These are phyloP conservation scores for Hypocrella siamensis DNA, from an alignment of 2,329 filamentous ascomycete genomes.

Conservation along the genomic window DNA sequence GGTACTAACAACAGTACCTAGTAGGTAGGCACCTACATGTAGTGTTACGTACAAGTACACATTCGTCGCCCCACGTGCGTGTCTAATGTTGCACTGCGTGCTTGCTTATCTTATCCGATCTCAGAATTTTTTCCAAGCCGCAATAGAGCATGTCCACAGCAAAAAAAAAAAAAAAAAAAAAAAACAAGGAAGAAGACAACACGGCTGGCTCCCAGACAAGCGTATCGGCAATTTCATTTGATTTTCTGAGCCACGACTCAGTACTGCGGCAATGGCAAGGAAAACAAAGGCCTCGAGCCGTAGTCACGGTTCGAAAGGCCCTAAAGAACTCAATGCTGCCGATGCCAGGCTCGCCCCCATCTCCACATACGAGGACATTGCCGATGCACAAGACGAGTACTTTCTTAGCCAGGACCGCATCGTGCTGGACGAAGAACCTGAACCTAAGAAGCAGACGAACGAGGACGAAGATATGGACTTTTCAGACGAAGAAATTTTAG, in stretches of 20 bases:
- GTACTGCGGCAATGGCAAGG: constrained; percentile 34
- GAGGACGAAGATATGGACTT: constrained; percentile 52
- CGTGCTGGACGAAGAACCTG: constrained; percentile 65
- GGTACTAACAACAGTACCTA: no score
- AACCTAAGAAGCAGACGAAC: constrained; percentile 61
- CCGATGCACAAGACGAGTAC: constrained; percentile 89
- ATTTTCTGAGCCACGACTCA: no score
- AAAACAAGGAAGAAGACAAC: not conserved
- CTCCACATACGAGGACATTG: constrained; percentile 64
- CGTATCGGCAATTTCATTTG: no score
- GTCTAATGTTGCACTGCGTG: no score
- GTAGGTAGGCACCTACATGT: no score
- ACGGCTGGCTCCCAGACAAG: not conserved
- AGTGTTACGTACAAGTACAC: no score
- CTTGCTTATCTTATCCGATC: no score
- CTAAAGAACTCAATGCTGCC: constrained; percentile 36
- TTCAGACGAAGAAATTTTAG: constrained; percentile 48
- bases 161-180: no score
- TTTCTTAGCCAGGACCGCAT: constrained; percentile 77
- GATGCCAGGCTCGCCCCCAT: constrained; percentile 48
- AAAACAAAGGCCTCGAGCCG: constrained; percentile 55
- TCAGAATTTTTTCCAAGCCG: no score
- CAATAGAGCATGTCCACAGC: no score
- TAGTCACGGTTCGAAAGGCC: constrained; percentile 27
- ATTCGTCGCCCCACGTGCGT: no score